phyloP scores from a whole-genome alignment of 179 eudicot genomes.

The Beta corolliflora region DNA sequence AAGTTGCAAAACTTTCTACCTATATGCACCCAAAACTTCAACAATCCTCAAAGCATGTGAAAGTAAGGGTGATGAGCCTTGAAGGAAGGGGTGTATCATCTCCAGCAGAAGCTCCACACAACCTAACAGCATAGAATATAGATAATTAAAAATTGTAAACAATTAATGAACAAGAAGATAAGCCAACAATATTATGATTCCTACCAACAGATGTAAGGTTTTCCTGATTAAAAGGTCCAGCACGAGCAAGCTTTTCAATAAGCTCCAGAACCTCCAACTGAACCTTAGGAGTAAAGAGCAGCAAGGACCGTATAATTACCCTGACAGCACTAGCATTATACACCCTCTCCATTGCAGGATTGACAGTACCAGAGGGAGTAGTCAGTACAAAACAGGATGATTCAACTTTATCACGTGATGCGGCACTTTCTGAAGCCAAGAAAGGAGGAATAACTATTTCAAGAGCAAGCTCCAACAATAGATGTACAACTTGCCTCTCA shows the following conservation, averaged over 20 bases:
- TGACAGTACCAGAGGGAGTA: constrained; percentile 65
- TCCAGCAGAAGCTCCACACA: constrained; percentile 97
- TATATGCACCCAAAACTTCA: constrained; percentile 94
- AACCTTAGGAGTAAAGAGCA: constrained; percentile 92
- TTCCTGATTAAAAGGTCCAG: constrained; percentile 93
- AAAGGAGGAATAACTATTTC: constrained; percentile 92
- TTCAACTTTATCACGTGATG: constrained; percentile 41
- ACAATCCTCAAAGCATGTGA: constrained; percentile 79
- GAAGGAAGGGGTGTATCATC: constrained; percentile 81
- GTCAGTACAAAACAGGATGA: constrained; percentile 58
- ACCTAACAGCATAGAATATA: constrained; percentile 49
- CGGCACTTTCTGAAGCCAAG: constrained; percentile 52
- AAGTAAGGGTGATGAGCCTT: constrained; percentile 79
- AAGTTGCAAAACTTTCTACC: constrained; percentile 45
- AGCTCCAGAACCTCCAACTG: constrained; percentile 81
- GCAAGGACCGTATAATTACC: constrained; percentile 75
- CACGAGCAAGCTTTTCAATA: constrained; percentile 88
- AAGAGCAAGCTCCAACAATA: constrained; percentile 89
- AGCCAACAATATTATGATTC: constrained; percentile 19
- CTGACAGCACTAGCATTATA: constrained; percentile 93
- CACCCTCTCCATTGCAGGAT: constrained; percentile 73
- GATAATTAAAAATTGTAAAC: constrained; percentile 12
- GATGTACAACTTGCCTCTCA: constrained; percentile 94
- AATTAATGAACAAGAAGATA: constrained; percentile 12
- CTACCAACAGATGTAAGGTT: constrained; percentile 95